A percentile compares a stretch with the other conserved stretches of the same genome.
phyloP scores from a whole-genome alignment of 768 basidiomycete genomes.

The Macrolepiota dolichaula region DNA sequence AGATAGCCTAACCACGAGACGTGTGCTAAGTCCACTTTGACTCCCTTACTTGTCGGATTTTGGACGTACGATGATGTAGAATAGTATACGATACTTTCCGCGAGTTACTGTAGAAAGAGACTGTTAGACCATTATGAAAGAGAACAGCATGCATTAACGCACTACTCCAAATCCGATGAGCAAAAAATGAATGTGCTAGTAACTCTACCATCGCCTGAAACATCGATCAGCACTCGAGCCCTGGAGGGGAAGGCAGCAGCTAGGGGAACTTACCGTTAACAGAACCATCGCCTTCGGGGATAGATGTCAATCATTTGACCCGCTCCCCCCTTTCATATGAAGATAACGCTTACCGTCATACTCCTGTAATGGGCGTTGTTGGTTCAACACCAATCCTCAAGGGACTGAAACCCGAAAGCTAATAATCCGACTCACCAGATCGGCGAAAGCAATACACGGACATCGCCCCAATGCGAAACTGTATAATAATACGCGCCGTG shows the following conservation, averaged over 20 bases:
- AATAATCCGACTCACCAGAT: background rate
- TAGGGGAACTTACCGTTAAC: background rate
- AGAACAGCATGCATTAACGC: no score
- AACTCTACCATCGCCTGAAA: background rate
- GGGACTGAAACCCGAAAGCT: no score
- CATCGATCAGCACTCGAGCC: background rate
- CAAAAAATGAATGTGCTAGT: slow-evolving; percentile 1
- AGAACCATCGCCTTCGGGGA: background rate
- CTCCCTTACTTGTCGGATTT: no score
- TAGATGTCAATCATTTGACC: background rate
- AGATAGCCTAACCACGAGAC: no score
- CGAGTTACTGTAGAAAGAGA: no score
- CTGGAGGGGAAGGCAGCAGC: background rate
- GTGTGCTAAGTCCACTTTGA: no score
- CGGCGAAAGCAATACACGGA: background rate
- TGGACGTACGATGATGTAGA: no score
- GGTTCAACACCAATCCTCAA: background rate
- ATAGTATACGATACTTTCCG: no score
- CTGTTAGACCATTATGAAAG: no score
- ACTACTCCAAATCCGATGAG: background rate
- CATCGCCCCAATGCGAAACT: background rate
- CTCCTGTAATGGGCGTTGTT: background rate
- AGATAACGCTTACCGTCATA: background rate
- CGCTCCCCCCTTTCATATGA: background rate
- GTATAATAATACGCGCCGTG: slow-evolving; percentile 1